Conservation (phyloP, 306 rosid species). For the Vigna hirtella region DNA sequence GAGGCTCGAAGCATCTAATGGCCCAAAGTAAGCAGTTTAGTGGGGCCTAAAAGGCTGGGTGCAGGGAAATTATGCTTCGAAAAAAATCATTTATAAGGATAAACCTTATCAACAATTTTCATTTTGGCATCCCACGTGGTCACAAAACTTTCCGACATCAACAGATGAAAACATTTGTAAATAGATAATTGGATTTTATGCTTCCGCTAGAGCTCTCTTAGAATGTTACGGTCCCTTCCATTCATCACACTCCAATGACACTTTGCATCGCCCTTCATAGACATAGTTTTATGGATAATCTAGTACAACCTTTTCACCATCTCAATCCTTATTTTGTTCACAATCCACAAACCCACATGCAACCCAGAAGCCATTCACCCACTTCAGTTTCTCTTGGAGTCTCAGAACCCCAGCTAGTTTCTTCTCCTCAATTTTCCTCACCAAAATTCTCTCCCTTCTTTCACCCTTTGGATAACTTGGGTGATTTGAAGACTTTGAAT, state of each 20-base stretch:
- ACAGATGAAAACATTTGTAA: not conserved
- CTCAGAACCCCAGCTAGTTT: conserved; percentile 22
- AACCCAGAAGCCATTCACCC: conserved; percentile 45
- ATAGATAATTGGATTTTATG: conserved; percentile 10
- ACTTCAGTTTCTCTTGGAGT: conserved; percentile 47
- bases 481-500: conserved; percentile 52
- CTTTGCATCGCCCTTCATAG: conserved; percentile 33
- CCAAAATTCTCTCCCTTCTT: conserved; percentile 41
- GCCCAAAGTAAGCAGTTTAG: not conserved
- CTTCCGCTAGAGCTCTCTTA: conserved; percentile 7
- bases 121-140: not conserved
- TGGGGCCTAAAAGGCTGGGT: not conserved
- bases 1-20: not conserved
- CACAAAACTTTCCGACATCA: not conserved
- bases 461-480: conserved; percentile 42
- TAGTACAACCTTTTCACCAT: conserved; percentile 45
- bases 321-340: conserved; percentile 50
- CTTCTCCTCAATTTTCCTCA: conserved; percentile 49
- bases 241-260: conserved; percentile 40
- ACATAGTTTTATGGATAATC: conserved; percentile 56
- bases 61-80: not conserved
- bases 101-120: conserved; percentile 53
- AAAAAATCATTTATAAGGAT: conserved; percentile 16
- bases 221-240: not conserved
- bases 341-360: conserved; percentile 41